Conservation (phyloP, 495 filamentous ascomycete species). For the Podospora conica region DNA sequence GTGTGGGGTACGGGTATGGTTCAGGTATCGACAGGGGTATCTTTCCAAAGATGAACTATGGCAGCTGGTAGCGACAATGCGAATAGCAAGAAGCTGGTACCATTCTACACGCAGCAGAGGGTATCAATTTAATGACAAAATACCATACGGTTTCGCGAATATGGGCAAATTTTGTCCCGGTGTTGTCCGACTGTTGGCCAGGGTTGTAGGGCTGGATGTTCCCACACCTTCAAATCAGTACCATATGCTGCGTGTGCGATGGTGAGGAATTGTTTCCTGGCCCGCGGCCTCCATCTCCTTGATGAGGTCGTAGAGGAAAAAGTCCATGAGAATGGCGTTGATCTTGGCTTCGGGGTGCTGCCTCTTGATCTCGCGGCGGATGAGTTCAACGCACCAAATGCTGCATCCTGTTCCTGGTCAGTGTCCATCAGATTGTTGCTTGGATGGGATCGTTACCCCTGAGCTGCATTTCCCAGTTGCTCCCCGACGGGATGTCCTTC, state of each 20-base stretch:
- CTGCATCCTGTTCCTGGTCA: slow-evolving; percentile 51
- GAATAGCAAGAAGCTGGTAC: not conserved
- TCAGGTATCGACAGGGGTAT: not conserved
- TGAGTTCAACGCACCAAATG: slow-evolving; percentile 91
- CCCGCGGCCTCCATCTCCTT: slow-evolving; percentile 67
- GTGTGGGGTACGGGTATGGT: not conserved
- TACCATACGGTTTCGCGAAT: too few relatives aligned
- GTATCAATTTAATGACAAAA: too few relatives aligned
- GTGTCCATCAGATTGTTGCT: not conserved
- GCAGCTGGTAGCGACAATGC: not conserved
- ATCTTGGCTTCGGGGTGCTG: slow-evolving; percentile 62
- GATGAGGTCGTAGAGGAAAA: slow-evolving; percentile 91
- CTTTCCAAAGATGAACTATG: not conserved
- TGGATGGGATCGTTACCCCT: slow-evolving; percentile 47
- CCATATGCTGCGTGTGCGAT: slow-evolving; percentile 92
- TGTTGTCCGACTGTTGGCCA: too few relatives aligned
- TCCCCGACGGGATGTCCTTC: slow-evolving; percentile 61
- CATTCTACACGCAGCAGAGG: too few relatives aligned
- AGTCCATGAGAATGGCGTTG: slow-evolving; percentile 93
- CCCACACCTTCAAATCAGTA: slow-evolving; percentile 58
- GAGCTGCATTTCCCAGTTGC: slow-evolving; percentile 80
- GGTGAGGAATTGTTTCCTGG: slow-evolving; percentile 70
- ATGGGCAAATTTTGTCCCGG: too few relatives aligned
- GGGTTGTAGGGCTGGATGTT: too few relatives aligned
- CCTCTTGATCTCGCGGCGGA: slow-evolving; percentile 72